A percentile compares a stretch with the other conserved stretches of the same genome.
Conservation (phyloP, 345 rosid genomes). For the Draba incana region DNA sequence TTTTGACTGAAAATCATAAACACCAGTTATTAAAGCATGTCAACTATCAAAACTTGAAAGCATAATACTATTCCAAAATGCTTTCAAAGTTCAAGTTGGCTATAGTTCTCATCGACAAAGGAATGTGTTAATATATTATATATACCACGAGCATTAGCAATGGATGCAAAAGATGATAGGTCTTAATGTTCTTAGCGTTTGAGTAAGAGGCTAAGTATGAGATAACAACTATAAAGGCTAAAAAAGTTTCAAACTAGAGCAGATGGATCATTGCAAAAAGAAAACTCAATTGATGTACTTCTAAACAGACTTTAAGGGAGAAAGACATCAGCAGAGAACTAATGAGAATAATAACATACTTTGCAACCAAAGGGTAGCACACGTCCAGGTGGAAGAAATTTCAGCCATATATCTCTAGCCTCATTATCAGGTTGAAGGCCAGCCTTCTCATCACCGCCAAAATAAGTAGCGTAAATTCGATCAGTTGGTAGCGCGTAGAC, state of each 20-base stretch:
- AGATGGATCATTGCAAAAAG: background rate
- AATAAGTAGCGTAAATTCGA: conserved; percentile 91
- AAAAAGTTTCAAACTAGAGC: background rate
- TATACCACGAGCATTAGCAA: conserved; percentile 1
- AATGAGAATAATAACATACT: conserved; percentile 48
- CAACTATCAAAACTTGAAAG: conserved; percentile 12
- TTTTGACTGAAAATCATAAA: conserved; percentile 22
- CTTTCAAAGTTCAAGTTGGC: background rate
- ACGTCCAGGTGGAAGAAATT: conserved; percentile 72
- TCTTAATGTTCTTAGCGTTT: background rate
- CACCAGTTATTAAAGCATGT: background rate
- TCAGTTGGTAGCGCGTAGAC: conserved; percentile 77
- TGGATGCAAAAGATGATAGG: background rate
- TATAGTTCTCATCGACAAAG: background rate
- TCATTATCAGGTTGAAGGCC: conserved; percentile 90
- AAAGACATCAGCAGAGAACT: background rate
- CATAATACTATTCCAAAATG: too few species aligned
- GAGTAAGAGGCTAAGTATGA: background rate
- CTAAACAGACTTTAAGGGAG: background rate
- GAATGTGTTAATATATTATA: background rate
- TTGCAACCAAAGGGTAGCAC: conserved; percentile 95
- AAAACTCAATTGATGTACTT: background rate
- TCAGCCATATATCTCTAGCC: conserved; percentile 85
- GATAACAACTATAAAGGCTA: background rate
- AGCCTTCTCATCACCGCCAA: conserved; percentile 91